Percentiles rank a stretch among this genome's conserved stretches.
These are phyloP conservation scores for Pseudopithomyces chartarum DNA, from an alignment of 2,329 filamentous ascomycete species.

Conservation along the genomic window DNA sequence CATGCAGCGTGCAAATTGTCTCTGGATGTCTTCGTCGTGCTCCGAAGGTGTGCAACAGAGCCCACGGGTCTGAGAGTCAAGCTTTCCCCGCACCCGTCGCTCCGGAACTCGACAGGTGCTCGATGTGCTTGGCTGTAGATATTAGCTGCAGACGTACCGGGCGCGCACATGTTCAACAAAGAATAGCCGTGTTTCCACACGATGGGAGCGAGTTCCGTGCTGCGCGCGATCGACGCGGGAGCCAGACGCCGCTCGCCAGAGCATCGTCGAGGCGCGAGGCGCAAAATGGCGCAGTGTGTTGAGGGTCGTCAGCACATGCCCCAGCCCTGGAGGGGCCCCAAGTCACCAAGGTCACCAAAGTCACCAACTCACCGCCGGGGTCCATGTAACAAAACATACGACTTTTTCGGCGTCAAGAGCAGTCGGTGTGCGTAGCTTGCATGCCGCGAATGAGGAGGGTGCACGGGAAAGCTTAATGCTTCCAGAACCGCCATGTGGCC, in stretches of 20 bases:
- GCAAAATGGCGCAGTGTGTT: neutral
- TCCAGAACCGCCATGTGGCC: neutral
- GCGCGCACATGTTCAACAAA: neutral
- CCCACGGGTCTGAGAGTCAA: conserved; percentile 14
- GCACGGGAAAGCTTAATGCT: neutral
- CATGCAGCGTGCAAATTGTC: neutral
- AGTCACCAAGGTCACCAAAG: neutral
- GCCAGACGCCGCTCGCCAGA: neutral
- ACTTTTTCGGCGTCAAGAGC: conserved; percentile 2
- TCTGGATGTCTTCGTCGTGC: neutral
- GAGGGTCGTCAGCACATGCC: no score
- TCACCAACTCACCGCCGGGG: neutral
- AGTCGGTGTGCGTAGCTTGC: conserved; percentile 20
- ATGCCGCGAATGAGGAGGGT: conserved; percentile 1
- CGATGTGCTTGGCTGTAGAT: conserved; percentile 12
- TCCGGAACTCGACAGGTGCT: conserved; percentile 7
- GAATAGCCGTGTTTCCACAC: neutral
- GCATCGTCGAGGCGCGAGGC: neutral
- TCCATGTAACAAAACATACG: neutral
- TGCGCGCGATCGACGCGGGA: neutral
- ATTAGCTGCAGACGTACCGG: conserved; percentile 2
- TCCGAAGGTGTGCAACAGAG: neutral
- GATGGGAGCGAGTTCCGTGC: neutral
- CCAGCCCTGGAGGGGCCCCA: no score
- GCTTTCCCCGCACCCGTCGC: conserved; percentile 38